phyloP scores from a whole-genome alignment of 1,284 basidiomycete genomes.

The Spongispora temasekensis region DNA sequence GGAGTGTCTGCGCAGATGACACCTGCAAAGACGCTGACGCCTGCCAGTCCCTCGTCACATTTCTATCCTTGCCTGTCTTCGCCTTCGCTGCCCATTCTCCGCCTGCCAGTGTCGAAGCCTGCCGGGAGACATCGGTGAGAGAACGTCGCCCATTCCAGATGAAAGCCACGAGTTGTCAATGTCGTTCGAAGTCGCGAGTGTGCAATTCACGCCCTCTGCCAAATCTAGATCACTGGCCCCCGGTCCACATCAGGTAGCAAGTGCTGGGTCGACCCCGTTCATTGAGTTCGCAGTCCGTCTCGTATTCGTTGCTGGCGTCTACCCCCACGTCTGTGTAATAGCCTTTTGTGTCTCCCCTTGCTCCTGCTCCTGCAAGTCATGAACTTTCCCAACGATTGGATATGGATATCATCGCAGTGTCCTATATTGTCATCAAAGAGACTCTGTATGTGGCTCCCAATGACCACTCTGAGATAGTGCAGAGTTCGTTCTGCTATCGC shows the following conservation, averaged over 20 bases:
- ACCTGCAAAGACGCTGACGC: slow-evolving; percentile 9
- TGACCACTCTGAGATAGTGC: too few species aligned
- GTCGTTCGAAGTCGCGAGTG: not conserved
- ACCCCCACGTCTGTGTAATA: slow-evolving; percentile 11
- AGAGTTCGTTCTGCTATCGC: too few species aligned
- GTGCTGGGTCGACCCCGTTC: slow-evolving; percentile 9
- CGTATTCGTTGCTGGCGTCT: slow-evolving; percentile 12
- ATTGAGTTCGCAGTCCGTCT: slow-evolving; percentile 8
- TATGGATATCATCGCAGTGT: too few species aligned
- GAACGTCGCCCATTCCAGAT: not conserved
- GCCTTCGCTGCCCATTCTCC: slow-evolving; percentile 22
- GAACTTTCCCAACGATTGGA: too few species aligned
- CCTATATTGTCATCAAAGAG: too few species aligned
- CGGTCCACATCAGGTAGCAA: slow-evolving; percentile 1
- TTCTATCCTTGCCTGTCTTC: slow-evolving; percentile 25
- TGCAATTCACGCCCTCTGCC: slow-evolving; percentile 1
- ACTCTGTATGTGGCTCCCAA: too few species aligned
- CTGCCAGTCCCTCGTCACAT: slow-evolving; percentile 6
- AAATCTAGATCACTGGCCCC: slow-evolving; percentile 24
- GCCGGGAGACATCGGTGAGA: slow-evolving; percentile 8
- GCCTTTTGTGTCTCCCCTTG: not conserved
- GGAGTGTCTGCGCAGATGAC: slow-evolving; percentile 15
- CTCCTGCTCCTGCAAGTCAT: not conserved
- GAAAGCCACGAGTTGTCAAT: not conserved
- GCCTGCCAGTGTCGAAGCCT: slow-evolving; percentile 9